A percentile compares a stretch with the other conserved stretches of the same genome.
Conservation (phyloP, 2,329 filamentous ascomycete genomes). For the Epichloe sibirici region DNA sequence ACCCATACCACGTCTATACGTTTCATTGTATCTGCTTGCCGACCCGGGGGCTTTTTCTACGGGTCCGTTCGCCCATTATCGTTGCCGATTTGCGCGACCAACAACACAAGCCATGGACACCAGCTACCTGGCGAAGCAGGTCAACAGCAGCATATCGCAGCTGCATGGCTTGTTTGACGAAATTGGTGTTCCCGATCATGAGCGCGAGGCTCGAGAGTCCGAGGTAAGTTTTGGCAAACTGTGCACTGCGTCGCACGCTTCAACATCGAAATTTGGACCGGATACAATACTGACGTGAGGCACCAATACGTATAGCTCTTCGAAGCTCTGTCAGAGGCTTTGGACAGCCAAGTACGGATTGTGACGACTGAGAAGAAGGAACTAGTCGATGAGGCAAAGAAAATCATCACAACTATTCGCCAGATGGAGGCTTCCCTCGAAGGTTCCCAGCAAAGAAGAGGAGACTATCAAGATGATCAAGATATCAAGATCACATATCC, state of each 20-base stretch:
- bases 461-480: conserved; percentile 53
- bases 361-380: conserved; percentile 83
- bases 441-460: conserved; percentile 49
- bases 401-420: conserved; percentile 71
- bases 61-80: not conserved
- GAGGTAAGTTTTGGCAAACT: conserved; percentile 44
- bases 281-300: not conserved
- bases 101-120: conserved; percentile 56
- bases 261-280: no score
- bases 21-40: not conserved
- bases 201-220: conserved; percentile 77
- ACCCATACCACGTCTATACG: not conserved
- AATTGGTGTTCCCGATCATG: conserved; percentile 88
- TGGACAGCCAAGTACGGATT: conserved; percentile 77
- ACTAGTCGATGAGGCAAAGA: conserved; percentile 79
- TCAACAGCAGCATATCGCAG: conserved; percentile 86
- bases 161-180: conserved; percentile 94
- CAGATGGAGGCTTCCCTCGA: conserved; percentile 91
- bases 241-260: no score
- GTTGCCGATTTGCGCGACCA: not conserved
- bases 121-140: conserved; percentile 85
- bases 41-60: not conserved
- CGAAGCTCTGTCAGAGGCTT: conserved; percentile 75
- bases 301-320: conserved; percentile 53
- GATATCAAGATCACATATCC: conserved; percentile 72